Percentiles rank a stretch among this genome's conserved stretches.
These are phyloP conservation scores for Globisporangium abappressorium DNA, from an alignment of 352 stramenopile genomes.

Conservation along the genomic window DNA sequence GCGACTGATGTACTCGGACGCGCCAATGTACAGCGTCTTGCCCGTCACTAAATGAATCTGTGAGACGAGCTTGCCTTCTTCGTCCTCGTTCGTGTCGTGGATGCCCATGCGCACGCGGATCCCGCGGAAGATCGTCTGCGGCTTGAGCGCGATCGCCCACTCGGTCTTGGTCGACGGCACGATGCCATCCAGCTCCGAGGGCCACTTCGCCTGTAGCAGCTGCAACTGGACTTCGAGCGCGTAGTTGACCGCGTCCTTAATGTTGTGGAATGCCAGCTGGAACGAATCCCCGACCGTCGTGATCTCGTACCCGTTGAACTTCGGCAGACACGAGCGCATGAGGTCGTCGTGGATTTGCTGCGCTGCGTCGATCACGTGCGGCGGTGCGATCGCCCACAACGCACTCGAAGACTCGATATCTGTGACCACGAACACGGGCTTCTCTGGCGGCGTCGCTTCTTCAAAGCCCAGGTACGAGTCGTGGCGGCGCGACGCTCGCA, in stretches of 20 bases:
- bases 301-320: constrained; percentile 71
- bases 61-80: constrained; percentile 49
- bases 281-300: constrained; percentile 73
- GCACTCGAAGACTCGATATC: constrained; percentile 79
- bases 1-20: constrained; percentile 56
- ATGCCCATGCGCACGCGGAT: constrained; percentile 78
- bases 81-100: constrained; percentile 50
- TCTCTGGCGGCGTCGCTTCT: constrained; percentile 25
- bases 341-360: constrained; percentile 67
- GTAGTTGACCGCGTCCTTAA: constrained; percentile 61
- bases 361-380: constrained; percentile 55
- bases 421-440: constrained; percentile 72
- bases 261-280: constrained; percentile 68
- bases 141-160: constrained; percentile 41
- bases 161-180: constrained; percentile 58
- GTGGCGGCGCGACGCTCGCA: constrained; percentile 19
- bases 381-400: constrained; percentile 53
- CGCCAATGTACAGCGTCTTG: constrained; percentile 63
- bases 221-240: constrained; percentile 61
- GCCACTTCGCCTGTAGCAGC: constrained; percentile 61
- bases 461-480: constrained; percentile 38
- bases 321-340: constrained; percentile 44
- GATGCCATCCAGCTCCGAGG: constrained; percentile 44
- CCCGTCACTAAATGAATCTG: constrained; percentile 64
- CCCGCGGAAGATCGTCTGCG: constrained; percentile 50